Evolutionary conservation across 179 eudicot genomes (phyloP).

Genomic region (Dionaea muscipula): DNA sequence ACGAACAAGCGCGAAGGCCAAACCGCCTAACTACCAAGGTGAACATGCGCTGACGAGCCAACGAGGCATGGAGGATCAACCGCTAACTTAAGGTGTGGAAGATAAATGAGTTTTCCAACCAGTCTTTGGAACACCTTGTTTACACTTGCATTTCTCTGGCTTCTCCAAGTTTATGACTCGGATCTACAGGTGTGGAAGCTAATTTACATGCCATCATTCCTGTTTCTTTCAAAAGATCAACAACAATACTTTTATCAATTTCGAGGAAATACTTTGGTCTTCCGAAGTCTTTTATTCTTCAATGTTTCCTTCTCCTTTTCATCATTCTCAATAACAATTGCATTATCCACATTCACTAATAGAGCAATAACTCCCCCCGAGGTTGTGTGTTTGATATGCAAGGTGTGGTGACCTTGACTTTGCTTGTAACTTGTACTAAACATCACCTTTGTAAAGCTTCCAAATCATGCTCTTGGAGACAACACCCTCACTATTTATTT

Average conservation of each 20-base stretch:
- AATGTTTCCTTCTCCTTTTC: too few species aligned
- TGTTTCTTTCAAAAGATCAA: neutral
- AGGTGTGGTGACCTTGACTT: too few species aligned
- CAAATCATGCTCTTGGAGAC: slow-evolving; percentile 1
- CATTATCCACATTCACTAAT: neutral
- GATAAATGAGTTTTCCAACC: neutral
- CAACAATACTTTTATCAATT: neutral
- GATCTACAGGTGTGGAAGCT: neutral
- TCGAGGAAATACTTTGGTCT: neutral
- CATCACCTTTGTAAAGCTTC: neutral
- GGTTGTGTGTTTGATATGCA: neutral
- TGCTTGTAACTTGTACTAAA: neutral
- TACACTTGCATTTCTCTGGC: neutral
- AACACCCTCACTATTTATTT: neutral
- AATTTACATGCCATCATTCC: neutral
- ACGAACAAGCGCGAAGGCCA: too few species aligned
- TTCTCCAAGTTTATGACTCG: neutral
- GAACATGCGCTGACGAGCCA: too few species aligned
- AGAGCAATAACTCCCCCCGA: neutral
- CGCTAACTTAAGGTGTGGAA: too few species aligned
- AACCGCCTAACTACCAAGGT: too few species aligned
- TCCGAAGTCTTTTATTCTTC: neutral
- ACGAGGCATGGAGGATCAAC: too few species aligned
- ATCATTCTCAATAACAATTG: neutral
- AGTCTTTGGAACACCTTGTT: neutral